Percentiles rank a stretch among this genome's conserved stretches.
These are phyloP conservation scores for Eucalyptus erythrocorys DNA, from an alignment of 345 rosid species.

Conservation along the genomic window DNA sequence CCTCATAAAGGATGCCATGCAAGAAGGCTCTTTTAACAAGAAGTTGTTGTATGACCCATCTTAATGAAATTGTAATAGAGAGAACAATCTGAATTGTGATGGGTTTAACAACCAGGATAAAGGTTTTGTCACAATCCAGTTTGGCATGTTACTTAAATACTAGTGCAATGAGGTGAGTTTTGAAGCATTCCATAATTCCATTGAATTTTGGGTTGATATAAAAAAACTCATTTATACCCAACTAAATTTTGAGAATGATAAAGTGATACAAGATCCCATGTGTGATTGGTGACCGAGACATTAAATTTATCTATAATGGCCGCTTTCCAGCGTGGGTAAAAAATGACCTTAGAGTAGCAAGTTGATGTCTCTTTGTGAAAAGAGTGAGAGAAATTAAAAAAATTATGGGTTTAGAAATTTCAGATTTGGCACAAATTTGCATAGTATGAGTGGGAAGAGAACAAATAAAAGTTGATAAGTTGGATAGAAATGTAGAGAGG, in stretches of 20 bases:
- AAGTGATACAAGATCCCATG: background rate
- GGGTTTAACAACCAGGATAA: background rate
- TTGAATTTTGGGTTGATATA: background rate
- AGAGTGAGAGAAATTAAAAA: background rate
- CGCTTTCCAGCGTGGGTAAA: fast-evolving
- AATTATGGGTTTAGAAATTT: no score
- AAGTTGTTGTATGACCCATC: background rate
- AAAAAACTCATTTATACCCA: no score
- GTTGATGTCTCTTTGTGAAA: background rate
- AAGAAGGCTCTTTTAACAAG: no score
- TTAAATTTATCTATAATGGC: background rate
- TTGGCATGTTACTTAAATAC: background rate
- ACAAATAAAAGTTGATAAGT: background rate
- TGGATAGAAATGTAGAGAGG: background rate
- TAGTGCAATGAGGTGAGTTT: background rate
- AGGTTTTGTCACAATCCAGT: background rate
- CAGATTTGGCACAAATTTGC: background rate
- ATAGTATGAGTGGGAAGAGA: background rate
- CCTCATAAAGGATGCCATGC: background rate
- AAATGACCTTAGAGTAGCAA: no score
- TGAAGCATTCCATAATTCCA: background rate
- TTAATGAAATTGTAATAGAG: background rate
- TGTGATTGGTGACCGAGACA: background rate
- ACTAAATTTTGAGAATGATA: no score
- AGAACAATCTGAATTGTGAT: background rate